Base-by-base conservation (phyloP, 345 rosid genomes). In the Eucalyptus dawsonii region DNA sequence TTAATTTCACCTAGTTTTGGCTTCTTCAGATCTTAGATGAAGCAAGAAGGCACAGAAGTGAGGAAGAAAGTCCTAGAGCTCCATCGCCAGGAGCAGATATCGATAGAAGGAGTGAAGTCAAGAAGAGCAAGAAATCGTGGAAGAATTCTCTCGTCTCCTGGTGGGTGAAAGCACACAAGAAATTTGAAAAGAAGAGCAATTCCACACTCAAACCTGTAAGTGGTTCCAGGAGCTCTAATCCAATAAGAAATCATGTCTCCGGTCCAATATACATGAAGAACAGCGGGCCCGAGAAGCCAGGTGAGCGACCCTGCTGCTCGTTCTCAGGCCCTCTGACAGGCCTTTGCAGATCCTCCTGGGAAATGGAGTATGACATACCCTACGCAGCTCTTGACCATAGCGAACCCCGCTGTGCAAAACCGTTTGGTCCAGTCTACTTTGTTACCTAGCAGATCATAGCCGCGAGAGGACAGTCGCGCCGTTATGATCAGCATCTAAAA, bases 381-480 rank as follows among this genome's bases (percentile, higher is more conserved):
- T 93, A 92, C 62, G 69, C 92, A 90, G 89, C 90, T 86, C 95
- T 93, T 40, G 85, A 76, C 29, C 29, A 87, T 37, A 89, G 90
- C 56, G 86, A 83, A 54, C 89, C 89, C 81, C 87, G 88, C 76
- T 89, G 80, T 56, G 90, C 89, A 25, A 92, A 89, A 37, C 86
- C 93, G 53, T 93, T 90, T 87, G 94, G 95, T 47, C 94, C 94
- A 87, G 89, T 93, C 87, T 93, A 93, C 89, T 92, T 91, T 87
- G 95, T 94, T 53, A 92, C 95, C 51, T 93, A 92, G 87, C 50
- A 31, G 62, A 31, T n/a, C 69, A 31, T 11, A 65, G 86, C 54
- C 5, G 17, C 8, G 47, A 11, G 87, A 86, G 40, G 51, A 86
- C 8, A 13, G 51, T 14, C 2, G 56, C 1, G 5, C 56, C n/a